A percentile compares a stretch with the other conserved stretches of the same genome.
Conservation (phyloP, 768 basidiomycete genomes). For the Dacryopinax spathularia region DNA sequence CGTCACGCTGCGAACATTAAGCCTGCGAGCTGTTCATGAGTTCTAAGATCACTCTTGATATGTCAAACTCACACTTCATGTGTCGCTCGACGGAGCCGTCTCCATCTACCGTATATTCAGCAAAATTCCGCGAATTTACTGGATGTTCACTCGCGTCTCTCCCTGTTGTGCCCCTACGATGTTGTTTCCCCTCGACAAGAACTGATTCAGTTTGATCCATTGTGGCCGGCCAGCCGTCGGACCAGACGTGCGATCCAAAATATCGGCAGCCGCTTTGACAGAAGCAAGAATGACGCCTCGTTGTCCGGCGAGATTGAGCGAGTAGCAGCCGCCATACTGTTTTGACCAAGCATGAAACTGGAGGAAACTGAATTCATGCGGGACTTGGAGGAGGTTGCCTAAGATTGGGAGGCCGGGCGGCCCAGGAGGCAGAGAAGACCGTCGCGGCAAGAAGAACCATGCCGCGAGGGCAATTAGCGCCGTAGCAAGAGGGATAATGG, state of each 20-base stretch:
- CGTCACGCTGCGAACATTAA: neutral
- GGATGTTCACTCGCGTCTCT: neutral
- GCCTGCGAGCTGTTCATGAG: neutral
- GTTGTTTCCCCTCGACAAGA: neutral
- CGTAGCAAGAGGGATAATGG: too few species aligned
- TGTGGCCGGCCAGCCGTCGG: neutral
- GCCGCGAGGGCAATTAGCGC: too few species aligned
- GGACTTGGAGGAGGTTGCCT: slow-evolving; percentile 17
- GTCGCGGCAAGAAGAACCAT: too few species aligned
- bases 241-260: neutral
- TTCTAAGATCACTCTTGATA: too few species aligned
- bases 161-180: neutral
- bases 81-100: neutral
- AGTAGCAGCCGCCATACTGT: slow-evolving; percentile 24
- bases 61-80: neutral
- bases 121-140: neutral
- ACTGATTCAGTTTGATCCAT: neutral
- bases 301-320: neutral
- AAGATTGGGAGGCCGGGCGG: slow-evolving; percentile 12
- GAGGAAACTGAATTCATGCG: slow-evolving; percentile 37
- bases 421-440: neutral
- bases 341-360: slow-evolving; percentile 45
- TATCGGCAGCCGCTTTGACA: neutral
- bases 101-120: neutral
- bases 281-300: neutral